A percentile compares a stretch with the other conserved stretches of the same genome.
phyloP scores from a whole-genome alignment of 1,284 basidiomycete genomes.

The Trametes polyzona region DNA sequence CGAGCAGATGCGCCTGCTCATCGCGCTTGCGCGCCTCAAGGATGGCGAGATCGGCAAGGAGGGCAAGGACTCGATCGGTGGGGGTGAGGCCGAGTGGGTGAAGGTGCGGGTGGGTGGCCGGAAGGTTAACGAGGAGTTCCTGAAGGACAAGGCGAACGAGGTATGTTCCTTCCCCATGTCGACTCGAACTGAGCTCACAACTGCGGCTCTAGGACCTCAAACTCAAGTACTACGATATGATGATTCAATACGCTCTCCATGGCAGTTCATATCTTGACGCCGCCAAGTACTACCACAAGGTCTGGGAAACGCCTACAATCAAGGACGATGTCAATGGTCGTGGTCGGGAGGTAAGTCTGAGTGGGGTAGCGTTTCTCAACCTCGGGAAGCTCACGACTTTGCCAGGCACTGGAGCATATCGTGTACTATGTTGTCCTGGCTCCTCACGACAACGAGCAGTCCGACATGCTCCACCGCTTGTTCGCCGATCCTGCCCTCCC shows the following conservation, averaged over 20 bases:
- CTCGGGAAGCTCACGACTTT: constrained; percentile 11
- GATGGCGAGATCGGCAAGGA: constrained; percentile 59
- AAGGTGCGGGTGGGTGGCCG: constrained; percentile 90
- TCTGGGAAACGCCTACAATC: constrained; percentile 94
- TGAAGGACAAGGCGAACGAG: constrained; percentile 89
- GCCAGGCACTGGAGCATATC: constrained; percentile 88
- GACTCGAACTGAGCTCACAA: background rate
- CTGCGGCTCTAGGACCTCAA: constrained; percentile 80
- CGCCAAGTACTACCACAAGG: constrained; percentile 94
- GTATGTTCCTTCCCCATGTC: constrained; percentile 45
- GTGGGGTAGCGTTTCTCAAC: background rate
- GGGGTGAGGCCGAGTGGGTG: constrained; percentile 87
- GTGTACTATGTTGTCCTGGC: constrained; percentile 95
- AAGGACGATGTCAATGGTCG: constrained; percentile 79
- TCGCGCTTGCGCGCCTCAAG: constrained; percentile 73
- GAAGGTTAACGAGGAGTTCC: constrained; percentile 94
- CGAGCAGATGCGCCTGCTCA: constrained; percentile 94
- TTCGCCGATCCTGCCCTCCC: constrained; percentile 78
- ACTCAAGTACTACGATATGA: constrained; percentile 93
- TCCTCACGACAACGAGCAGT: constrained; percentile 96
- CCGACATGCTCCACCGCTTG: constrained; percentile 92
- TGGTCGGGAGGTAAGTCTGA: constrained; percentile 67
- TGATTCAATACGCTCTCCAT: constrained; percentile 93
- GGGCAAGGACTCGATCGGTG: constrained; percentile 57
- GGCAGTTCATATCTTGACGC: constrained; percentile 89